Conservation (phyloP, 2,329 filamentous ascomycete genomes). For the Trichoderma sp. region DNA sequence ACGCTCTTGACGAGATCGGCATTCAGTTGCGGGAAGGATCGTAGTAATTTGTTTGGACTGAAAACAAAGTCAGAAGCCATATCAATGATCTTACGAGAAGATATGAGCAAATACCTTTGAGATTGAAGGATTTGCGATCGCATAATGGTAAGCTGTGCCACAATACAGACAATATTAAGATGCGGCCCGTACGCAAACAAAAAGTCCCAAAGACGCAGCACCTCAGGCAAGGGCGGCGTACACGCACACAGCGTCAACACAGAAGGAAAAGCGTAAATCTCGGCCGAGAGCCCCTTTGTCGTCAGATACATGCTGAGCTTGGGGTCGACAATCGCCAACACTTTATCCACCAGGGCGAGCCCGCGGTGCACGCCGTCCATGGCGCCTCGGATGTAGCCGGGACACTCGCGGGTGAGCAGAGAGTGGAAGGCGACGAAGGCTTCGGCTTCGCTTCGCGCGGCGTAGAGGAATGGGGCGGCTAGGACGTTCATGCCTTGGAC, state of each 20-base stretch:
- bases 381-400: slow-evolving; percentile 89
- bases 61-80: slow-evolving; percentile 29
- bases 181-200: slow-evolving; percentile 94
- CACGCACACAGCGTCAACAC: slow-evolving; percentile 94
- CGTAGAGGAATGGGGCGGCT: slow-evolving; percentile 92
- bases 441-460: slow-evolving; percentile 89
- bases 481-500: slow-evolving; percentile 99
- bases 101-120: slow-evolving; percentile 61
- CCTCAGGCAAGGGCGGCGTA: slow-evolving; percentile 91
- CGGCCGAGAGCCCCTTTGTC: slow-evolving; percentile 83
- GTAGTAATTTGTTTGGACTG: slow-evolving; percentile 89
- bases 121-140: slow-evolving; percentile 80
- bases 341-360: slow-evolving; percentile 86
- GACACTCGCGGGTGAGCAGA: slow-evolving; percentile 84
- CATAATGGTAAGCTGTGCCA: slow-evolving; percentile 89
- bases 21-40: slow-evolving; percentile 81
- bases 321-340: slow-evolving; percentile 86
- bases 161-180: slow-evolving; percentile 93
- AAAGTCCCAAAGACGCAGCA: slow-evolving; percentile 94
- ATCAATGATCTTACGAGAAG: neutral
- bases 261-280: slow-evolving; percentile 95
- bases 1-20: slow-evolving; percentile 82
- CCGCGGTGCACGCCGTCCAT: slow-evolving; percentile 98
- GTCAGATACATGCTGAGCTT: slow-evolving; percentile 83
- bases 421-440: slow-evolving; percentile 89